A percentile compares a stretch with the other conserved stretches of the same genome.
These are phyloP conservation scores for Coemansia sp. DNA, from an alignment of 192 early-diverging fungal species.

Conservation along the genomic window DNA sequence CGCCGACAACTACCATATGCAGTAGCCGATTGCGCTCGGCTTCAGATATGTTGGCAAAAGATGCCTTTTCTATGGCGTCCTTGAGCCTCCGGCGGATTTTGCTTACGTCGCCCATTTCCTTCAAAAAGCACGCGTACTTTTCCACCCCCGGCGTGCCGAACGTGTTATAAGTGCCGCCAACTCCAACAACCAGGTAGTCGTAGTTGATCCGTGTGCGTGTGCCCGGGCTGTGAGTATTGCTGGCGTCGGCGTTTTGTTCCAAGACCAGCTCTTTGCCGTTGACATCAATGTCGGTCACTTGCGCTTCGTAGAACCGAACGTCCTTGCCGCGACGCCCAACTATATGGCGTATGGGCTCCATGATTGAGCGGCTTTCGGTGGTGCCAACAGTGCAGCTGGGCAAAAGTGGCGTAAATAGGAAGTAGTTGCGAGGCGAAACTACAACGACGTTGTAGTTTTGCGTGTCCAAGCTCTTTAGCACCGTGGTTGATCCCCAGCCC, in stretches of 20 bases:
- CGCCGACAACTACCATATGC: conserved; percentile 84
- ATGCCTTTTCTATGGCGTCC: conserved; percentile 75
- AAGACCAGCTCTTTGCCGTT: conserved; percentile 72
- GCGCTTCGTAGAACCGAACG: conserved; percentile 75
- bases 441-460: conserved; percentile 66
- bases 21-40: conserved; percentile 62
- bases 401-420: conserved; percentile 82
- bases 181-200: conserved; percentile 78
- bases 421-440: conserved; percentile 81
- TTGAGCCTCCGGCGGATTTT: conserved; percentile 72
- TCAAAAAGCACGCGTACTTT: conserved; percentile 79
- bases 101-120: conserved; percentile 78
- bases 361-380: conserved; percentile 80
- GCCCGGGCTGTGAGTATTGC: conserved; percentile 26
- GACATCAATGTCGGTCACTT: conserved; percentile 81
- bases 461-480: conserved; percentile 67
- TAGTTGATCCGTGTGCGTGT: conserved; percentile 52
- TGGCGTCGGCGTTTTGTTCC: conserved; percentile 61
- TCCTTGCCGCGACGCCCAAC: conserved; percentile 75
- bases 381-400: conserved; percentile 84
- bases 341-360: conserved; percentile 75
- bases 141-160: conserved; percentile 81
- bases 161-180: conserved; percentile 77
- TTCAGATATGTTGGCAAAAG: conserved; percentile 59
- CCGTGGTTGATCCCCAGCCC: conserved; percentile 63